phyloP scores from a whole-genome alignment of 768 basidiomycete species.

The Wakefieldia striispora region DNA sequence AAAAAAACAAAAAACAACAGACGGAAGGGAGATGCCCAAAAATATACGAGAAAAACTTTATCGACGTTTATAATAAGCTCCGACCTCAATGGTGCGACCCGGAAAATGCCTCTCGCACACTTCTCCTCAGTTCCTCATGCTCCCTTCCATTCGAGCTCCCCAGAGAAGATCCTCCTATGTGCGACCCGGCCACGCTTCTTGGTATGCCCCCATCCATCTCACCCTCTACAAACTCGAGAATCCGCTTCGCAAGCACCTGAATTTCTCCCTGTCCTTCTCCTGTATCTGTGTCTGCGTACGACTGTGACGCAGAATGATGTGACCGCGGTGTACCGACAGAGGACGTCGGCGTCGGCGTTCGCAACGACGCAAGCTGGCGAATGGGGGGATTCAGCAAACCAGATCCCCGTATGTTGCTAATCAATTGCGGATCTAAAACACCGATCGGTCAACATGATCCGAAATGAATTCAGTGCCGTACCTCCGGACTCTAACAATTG shows the following conservation, averaged over 20 bases:
- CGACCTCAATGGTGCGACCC: constrained; percentile 45
- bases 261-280: constrained; percentile 93
- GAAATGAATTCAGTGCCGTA: constrained; percentile 28
- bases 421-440: constrained; percentile 74
- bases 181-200: constrained; percentile 61
- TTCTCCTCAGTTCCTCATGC: constrained; percentile 79
- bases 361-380: constrained; percentile 73
- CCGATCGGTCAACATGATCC: neutral
- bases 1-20: constrained; percentile 15
- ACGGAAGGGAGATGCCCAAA: constrained; percentile 1
- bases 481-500: constrained; percentile 96
- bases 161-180: constrained; percentile 67
- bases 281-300: constrained; percentile 79
- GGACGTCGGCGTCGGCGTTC: constrained; percentile 65
- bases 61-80: neutral
- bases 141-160: constrained; percentile 57
- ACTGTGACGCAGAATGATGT: constrained; percentile 64
- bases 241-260: constrained; percentile 76
- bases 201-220: constrained; percentile 60
- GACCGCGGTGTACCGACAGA: constrained; percentile 75
- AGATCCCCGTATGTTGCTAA: constrained; percentile 87
- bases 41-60: neutral
- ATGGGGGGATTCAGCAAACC: constrained; percentile 81
- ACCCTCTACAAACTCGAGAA: constrained; percentile 83
- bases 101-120: constrained; percentile 79